Evolutionary conservation across 2,329 filamentous ascomycete species (phyloP), one percentile per base, ranked within the genome.

Genomic region (Keithomyces neogunnii): DNA sequence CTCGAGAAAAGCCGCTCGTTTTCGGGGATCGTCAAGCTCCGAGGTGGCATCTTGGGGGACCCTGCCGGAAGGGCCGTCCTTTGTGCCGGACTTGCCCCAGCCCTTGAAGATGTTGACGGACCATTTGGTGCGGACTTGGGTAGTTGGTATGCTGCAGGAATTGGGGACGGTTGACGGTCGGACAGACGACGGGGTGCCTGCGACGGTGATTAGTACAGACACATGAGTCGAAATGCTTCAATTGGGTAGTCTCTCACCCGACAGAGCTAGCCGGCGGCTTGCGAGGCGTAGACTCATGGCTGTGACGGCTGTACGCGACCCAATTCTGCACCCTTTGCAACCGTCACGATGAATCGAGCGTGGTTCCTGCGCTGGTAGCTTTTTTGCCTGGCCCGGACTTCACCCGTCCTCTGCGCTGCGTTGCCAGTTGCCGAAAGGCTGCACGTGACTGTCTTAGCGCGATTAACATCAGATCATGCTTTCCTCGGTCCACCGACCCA

Each of bases 231-330:
- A 45, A 19, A 32, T 4, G 8, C 29, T 8, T 33, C 13, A 40
- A 31, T 31, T 11, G 35, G 31, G 19, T 2, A 3, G 38, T 5
- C 7, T 8, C 74, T 52, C 75, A 88, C 85, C 80, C 65, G 76
- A 73, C 62, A 74, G 72, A 51, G 77, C 73, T 60, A 85, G 70
- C 71, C 78, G 79, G 72, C 81, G 72, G 61, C 81, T 74, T 59
- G 84, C 81, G 63, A 82, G 70, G 67, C 78, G 77, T 61, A 85
- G 68, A 70, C 75, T 87, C 85, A 89, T 89, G 63, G 58, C 62
- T 46, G 56, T 28, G 11, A 30, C 2, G 6, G 19, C 19, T 19
- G 19, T 19, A 19, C 19, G 19, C 19, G 19, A 19, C 19, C 19
- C 19, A 19, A 19, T 19, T 19, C 19, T 19, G 19, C 19, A 19